A percentile compares a stretch with the other conserved stretches of the same genome.
These are phyloP conservation scores for Sclerotinia subarctica DNA, from an alignment of 2,329 filamentous ascomycete genomes.

Conservation along the genomic window DNA sequence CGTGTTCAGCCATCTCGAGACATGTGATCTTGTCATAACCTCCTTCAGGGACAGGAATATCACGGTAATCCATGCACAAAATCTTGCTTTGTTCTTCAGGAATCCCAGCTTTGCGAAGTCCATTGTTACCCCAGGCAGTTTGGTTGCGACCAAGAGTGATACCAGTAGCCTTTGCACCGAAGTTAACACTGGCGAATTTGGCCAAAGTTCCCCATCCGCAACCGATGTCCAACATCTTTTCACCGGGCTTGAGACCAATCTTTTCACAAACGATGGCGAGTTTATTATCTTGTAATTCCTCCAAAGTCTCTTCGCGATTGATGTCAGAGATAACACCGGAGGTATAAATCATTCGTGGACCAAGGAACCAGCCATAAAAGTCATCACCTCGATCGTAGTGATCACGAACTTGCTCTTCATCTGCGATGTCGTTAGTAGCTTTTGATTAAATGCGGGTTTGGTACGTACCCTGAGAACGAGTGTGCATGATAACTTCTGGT, in stretches of 20 bases:
- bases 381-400: slow-evolving; percentile 98
- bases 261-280: slow-evolving; percentile 93
- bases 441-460: background rate
- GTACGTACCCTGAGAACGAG: slow-evolving; percentile 71
- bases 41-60: slow-evolving; percentile 75
- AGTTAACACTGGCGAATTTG: slow-evolving; percentile 89
- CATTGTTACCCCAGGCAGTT: slow-evolving; percentile 93
- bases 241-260: slow-evolving; percentile 77
- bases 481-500: slow-evolving; percentile 89
- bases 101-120: slow-evolving; percentile 77
- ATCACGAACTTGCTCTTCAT: slow-evolving; percentile 95
- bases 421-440: slow-evolving; percentile 47
- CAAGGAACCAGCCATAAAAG: slow-evolving; percentile 98
- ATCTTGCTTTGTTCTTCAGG: slow-evolving; percentile 86
- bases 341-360: slow-evolving; percentile 98
- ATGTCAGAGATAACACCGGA: slow-evolving; percentile 89
- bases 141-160: slow-evolving; percentile 95
- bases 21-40: slow-evolving; percentile 94
- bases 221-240: slow-evolving; percentile 87
- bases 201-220: slow-evolving; percentile 97
- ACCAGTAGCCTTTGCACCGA: slow-evolving; percentile 78
- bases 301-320: slow-evolving; percentile 82
- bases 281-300: slow-evolving; percentile 98
- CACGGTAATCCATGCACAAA: slow-evolving; percentile 95
- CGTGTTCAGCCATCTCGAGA: slow-evolving; percentile 98